Conservation (phyloP, 257 asterid genomes). For the Rauvolfia tetraphylla region DNA sequence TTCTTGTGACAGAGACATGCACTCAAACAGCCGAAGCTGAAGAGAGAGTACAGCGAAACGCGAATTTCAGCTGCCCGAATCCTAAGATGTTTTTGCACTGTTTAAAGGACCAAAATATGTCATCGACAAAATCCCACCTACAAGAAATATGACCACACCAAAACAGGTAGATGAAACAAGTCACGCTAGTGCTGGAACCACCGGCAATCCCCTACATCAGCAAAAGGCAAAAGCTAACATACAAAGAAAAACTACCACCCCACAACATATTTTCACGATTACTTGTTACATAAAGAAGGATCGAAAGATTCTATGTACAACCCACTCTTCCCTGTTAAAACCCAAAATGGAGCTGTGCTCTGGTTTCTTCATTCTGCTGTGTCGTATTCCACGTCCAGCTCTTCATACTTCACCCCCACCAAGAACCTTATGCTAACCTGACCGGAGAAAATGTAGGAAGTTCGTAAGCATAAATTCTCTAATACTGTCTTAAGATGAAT, state of each 20-base stretch:
- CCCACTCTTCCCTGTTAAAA: conserved; percentile 1
- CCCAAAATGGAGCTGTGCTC: too few species aligned
- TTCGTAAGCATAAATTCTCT: background rate
- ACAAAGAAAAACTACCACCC: background rate
- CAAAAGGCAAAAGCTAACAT: background rate
- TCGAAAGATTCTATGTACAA: conserved; percentile 21
- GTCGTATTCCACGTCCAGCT: conserved; percentile 52
- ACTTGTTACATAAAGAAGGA: background rate
- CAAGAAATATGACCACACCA: too few species aligned
- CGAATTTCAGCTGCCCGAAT: too few species aligned
- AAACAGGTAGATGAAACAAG: too few species aligned
- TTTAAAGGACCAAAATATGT: too few species aligned
- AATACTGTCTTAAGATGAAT: background rate
- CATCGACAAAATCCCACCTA: background rate
- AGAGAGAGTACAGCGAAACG: too few species aligned
- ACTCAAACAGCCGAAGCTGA: too few species aligned
- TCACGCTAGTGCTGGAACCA: background rate
- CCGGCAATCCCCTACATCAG: too few species aligned
- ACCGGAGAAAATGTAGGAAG: background rate
- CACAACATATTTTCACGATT: background rate
- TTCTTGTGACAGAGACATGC: too few species aligned
- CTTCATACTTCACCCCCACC: conserved; percentile 77
- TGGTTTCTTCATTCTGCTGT: conserved; percentile 23
- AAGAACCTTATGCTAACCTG: conserved; percentile 75
- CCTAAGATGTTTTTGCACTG: too few species aligned